Evolutionary conservation across 73 alveolate species (phyloP), one percentile per base, ranked within the genome.

Genomic region (Blepharisma japonicum): DNA sequence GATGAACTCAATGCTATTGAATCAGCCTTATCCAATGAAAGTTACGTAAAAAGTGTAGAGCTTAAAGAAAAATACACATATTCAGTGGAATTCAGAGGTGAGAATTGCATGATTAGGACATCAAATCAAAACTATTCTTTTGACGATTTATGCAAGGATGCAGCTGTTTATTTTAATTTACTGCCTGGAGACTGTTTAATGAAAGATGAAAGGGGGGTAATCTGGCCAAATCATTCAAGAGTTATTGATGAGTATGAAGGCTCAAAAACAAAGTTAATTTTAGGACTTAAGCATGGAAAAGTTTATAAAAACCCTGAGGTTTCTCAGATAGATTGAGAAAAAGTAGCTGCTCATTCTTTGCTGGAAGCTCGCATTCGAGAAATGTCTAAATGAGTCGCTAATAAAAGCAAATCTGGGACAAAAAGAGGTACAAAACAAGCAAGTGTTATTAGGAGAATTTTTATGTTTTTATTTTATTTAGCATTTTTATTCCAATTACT

Each of bases 121-220:
- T 20, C 74, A 25, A 61, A 61, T 61, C 46, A 61, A 9, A 2
- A 18, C 14, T 61, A 61, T 48, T 14, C 74, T 20, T 61, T 61
- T 61, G 49, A 25, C 2, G 49, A 61, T 14, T 25, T 61, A 14
- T n/a, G 47, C 11, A 8, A n/a, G 5, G 74, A 61, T 61, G 74
- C 74, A 61, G 74, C 74, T n/a, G 23, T 61, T n/a, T 61, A 61
- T 39, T 61, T 61, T 61, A 18, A 14, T 18, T 61, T 61, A 61
- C n/a, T 1, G 47, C 74, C 74, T 14, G 74, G 23, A 0, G 74
- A 61, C 46, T 61, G 74, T 61, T 61, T 61, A 25, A 1, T 61
- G 14, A n/a, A 25, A 20, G 74, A 61, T 61, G 74, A 61, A 61
- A 61, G 23, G 18, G 74, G 74, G 48, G 38, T 39, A 20, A 61